phyloP scores from a whole-genome alignment of 2,329 filamentous ascomycete species.

The Chaetothyriales sp. region DNA sequence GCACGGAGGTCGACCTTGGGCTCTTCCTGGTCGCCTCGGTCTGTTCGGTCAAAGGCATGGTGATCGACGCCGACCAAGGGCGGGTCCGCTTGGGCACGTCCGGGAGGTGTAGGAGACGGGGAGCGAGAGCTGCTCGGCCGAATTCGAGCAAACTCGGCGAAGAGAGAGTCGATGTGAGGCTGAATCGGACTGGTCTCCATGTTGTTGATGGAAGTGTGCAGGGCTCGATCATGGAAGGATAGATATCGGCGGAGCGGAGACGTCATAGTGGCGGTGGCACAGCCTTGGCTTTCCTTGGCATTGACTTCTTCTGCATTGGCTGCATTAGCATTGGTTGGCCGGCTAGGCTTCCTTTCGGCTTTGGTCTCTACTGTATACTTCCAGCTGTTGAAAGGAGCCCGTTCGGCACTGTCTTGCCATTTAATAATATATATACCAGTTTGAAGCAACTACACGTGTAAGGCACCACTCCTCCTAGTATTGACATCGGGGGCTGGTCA shows the following conservation, averaged over 20 bases:
- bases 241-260: neutral
- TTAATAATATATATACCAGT: neutral
- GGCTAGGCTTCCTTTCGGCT: neutral
- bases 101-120: constrained; percentile 5
- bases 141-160: constrained; percentile 14
- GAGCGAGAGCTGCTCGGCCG: constrained; percentile 12
- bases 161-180: constrained; percentile 14
- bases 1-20: constrained; percentile 34
- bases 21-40: neutral
- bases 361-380: too few species aligned
- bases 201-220: constrained; percentile 3
- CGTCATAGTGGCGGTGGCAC: neutral
- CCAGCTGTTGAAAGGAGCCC: neutral
- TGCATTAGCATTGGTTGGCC: neutral
- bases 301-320: neutral
- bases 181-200: constrained; percentile 9
- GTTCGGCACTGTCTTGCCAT: neutral
- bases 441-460: neutral
- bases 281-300: neutral
- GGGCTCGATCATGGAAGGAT: neutral
- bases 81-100: constrained; percentile 5
- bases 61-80: neutral
- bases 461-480: neutral
- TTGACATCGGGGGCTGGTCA: neutral
- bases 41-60: neutral